phyloP scores from a whole-genome alignment of 345 rosid species.

The Aquilaria yunnanensis region DNA sequence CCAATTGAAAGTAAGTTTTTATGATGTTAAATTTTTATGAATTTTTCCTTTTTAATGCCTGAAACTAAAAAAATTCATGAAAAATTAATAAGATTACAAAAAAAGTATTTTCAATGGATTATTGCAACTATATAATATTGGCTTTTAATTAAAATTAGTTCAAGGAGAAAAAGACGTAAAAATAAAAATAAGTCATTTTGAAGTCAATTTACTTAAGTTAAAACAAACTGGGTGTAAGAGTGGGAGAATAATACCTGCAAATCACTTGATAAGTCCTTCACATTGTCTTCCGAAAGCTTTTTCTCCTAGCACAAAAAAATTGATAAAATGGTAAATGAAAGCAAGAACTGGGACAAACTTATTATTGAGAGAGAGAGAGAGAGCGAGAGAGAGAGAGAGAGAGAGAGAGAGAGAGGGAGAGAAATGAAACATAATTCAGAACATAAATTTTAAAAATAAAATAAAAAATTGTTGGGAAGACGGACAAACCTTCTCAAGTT shows the following conservation, averaged over 20 bases:
- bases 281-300: slow-evolving; percentile 96
- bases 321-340: slow-evolving; percentile 10
- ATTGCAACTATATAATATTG: too few species aligned
- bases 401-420: not conserved
- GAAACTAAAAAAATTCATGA: too few species aligned
- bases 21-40: too few species aligned
- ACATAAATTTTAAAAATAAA: not conserved
- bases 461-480: not conserved
- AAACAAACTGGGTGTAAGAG: too few species aligned
- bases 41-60: too few species aligned
- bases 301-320: slow-evolving; percentile 51
- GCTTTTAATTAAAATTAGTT: too few species aligned
- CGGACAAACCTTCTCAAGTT: slow-evolving; percentile 71
- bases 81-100: too few species aligned
- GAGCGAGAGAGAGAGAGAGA: slow-evolving; percentile 4
- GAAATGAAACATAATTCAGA: slow-evolving; percentile 2
- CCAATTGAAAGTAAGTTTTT: too few species aligned
- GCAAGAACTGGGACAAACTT: not conserved
- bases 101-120: too few species aligned
- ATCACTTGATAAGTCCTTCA: slow-evolving; percentile 83
- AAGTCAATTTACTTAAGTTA: too few species aligned
- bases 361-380: not conserved
- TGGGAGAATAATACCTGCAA: slow-evolving; percentile 50
- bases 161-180: too few species aligned
- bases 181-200: too few species aligned